Evolutionary conservation across 2,329 filamentous ascomycete genomes (phyloP), one percentile per base, ranked within the genome.

Genomic region (Colletotrichum acutatum): DNA sequence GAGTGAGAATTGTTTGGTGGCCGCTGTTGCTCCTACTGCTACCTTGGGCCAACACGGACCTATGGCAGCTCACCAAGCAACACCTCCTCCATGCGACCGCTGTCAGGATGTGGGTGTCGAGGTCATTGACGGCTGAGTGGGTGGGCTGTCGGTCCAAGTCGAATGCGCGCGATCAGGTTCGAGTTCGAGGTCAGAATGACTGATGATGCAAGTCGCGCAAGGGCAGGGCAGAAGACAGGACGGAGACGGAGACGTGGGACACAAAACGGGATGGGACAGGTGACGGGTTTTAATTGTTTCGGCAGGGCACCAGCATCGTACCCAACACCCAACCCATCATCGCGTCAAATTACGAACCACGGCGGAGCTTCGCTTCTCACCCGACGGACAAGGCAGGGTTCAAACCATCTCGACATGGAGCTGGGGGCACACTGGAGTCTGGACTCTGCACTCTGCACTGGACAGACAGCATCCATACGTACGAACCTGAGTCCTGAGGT

Each of bases 21-120:
- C 46, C 53, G 60, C 46, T 60, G 19, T 72, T 72, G 58, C 65
- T 54, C 32, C 24, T 54, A 52, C 52, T 72, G 61, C 66, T 56
- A 63, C 53, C 58, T 63, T n/a, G 28, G 56, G 60, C 56, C 68
- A 28, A 67, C 79, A 81, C 81, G 78, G 82, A 84, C 81, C 80
- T 83, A 77, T 78, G 83, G 75, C 82, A 83, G 79, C 82, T 83
- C 75, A 80, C 80, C 70, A 72, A 80, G 79, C 76, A 76, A 68
- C 71, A 71, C 68, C 62, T 67, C 70, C 70, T 59, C 71, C 71
- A 58, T 72, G 56, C 63, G 52, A 71, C 57, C 71, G 66, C 24
- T 42, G 54, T 70, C 66, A 72, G 56, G 49, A 74, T 72, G 66
- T 46, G 60, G 46, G n/a, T 42, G 59, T 53, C 70, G 61, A 72